Evolutionary conservation across 371 early-diverging fungal genomes (phyloP), one percentile per base, ranked within the genome.

Genomic region (Phascolomyces articulosus): DNA sequence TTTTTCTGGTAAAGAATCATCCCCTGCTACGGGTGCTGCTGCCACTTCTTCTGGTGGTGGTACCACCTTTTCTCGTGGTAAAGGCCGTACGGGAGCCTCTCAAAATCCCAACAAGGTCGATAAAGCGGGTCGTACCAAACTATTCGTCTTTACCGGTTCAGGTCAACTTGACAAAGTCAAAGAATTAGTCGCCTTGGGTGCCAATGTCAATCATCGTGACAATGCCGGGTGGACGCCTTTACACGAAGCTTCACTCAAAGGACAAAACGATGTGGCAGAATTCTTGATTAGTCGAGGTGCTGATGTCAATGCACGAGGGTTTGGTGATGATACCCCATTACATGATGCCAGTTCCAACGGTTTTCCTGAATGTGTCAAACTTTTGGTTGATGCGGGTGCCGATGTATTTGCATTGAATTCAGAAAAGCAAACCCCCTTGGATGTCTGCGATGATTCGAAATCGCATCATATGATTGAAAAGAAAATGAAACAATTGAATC

Each of bases 301-400:
- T 1, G 85, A 89, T 59, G 79, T 91, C 47, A 86, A 91, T 65
- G 84, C 82, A 0, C 67, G 78, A 48, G 90, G 88, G 27, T 74
- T 78, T 40, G 88, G 89, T 55, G 81, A 86, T 48, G 88, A 88
- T 51, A 91, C 94, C 10, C 88, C 96, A 16, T 62, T 95, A 29
- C 95, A 94, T 74, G 93, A 93, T 75, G 93, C 93, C 11, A 83
- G 89, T 26, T 75, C 88, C 38, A 89, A 90, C 65, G 91, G 90
- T 0, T 84, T 86, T 47, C 63, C 78, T 10, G 85, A 87, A 23
- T 77, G 81, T 60, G 89, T 90, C 4, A 73, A 84, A 56, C 59
- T 86, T 11, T 70, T 95, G 26, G 66, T 90, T 2, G 72, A 84
- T 23, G 66, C 78, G 18, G 91, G 89, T 9, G 91, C 91, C 8